Evolutionary conservation across 2,329 filamentous ascomycete genomes (phyloP), one percentile per base, ranked within the genome.

Genomic region (Geoglossum cookeanum): DNA sequence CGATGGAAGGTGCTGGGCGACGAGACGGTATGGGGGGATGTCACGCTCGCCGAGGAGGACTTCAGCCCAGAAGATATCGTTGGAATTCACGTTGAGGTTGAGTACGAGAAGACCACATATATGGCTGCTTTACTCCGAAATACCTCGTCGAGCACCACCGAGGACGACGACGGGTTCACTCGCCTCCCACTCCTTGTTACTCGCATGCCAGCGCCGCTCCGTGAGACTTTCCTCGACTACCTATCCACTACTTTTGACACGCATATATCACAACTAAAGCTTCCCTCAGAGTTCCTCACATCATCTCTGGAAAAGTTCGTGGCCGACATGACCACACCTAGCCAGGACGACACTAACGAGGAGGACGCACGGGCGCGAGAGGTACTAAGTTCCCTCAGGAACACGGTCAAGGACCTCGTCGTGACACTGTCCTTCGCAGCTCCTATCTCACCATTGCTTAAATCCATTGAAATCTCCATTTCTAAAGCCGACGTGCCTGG

Each of bases 171-270:
- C 9, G 65, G 63, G 55, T 75, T 74, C 62, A 68, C 72, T 7
- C 63, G 67, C 3, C 68, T 74, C 22, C 73, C 73, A 0, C 63
- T 75, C 8, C 62, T 75, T 17, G 63, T 75, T 35, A 65, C 70
- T 8, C 72, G 71, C 59, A 75, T 75, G 72, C 72, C 73, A 0
- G 67, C 64, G 1, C 63, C 70, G 0, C 59, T 75, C 3, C 68
- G 72, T 27, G 68, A 73, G 8, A 66, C 68, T 8, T 71, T 75
- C 55, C 61, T 71, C 9, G 65, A 70, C 39, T 74, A 72, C 62
- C 63, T 75, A 27, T 59, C 66, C 7, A 69, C 67, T 1, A 68
- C 66, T 32, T 75, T 75, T 60, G 73, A 75, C 62, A 65, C 69
- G 3, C 67, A 69, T 58, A 62, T 71, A 15, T 69, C 69, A 1